phyloP scores from a whole-genome alignment of 805 yeast genomes.

The Ogataea trehaloabstinens region DNA sequence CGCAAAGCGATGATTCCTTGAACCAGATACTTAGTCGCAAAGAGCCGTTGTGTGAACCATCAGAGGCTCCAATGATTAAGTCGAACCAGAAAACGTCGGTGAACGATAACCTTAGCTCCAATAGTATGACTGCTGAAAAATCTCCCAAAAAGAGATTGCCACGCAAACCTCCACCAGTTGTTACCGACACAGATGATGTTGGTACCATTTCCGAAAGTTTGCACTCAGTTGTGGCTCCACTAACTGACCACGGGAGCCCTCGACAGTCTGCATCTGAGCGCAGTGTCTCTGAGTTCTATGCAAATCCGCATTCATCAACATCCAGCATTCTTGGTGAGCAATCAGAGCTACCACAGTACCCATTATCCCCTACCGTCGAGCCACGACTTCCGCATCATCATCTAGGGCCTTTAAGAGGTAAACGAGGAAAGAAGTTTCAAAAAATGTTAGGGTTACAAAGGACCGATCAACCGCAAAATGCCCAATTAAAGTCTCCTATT shows the following conservation, averaged over 20 bases:
- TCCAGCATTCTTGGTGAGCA: constrained; percentile 1
- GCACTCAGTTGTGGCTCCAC: constrained; percentile 6
- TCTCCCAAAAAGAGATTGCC: constrained; percentile 1
- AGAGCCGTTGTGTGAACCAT: neutral
- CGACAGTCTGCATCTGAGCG: neutral
- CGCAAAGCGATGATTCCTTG: neutral
- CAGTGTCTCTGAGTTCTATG: neutral
- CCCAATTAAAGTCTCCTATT: neutral
- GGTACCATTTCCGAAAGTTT: neutral
- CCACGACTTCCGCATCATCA: constrained; percentile 20
- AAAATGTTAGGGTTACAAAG: constrained; percentile 21
- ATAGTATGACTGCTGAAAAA: neutral
- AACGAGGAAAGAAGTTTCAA: constrained; percentile 21
- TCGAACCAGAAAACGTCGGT: neutral
- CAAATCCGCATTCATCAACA: neutral
- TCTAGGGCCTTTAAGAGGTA: constrained; percentile 24
- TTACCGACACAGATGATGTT: neutral
- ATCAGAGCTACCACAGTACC: constrained; percentile 21
- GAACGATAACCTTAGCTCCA: neutral
- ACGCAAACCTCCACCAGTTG: constrained; percentile 14
- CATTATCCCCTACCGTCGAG: constrained; percentile 15
- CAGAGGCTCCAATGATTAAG: neutral
- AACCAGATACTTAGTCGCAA: neutral
- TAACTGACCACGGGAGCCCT: constrained; percentile 3
- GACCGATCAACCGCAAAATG: constrained; percentile 11